These are phyloP conservation scores for Aristolochia californica DNA, from an alignment of 164 flowering plant species.

Conservation along the genomic window DNA sequence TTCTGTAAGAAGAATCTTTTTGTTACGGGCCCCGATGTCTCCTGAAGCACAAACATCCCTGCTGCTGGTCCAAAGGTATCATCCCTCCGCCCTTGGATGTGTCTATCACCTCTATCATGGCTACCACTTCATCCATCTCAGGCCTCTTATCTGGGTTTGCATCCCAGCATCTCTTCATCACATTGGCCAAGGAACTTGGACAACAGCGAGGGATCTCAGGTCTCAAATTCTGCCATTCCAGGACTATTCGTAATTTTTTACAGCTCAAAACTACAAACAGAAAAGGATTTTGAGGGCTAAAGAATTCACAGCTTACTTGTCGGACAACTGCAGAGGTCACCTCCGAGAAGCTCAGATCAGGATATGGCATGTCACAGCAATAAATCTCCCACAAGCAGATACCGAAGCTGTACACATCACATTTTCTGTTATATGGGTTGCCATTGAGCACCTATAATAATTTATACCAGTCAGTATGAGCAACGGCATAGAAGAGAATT, in stretches of 20 bases:
- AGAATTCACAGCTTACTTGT: constrained; percentile 40
- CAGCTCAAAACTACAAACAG: not conserved
- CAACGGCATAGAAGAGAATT: not conserved
- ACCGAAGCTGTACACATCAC: constrained; percentile 96
- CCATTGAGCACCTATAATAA: constrained; percentile 81
- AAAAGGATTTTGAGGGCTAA: not conserved
- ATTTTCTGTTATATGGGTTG: constrained; percentile 83
- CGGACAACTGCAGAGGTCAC: constrained; percentile 90
- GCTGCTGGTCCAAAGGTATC: constrained; percentile 68
- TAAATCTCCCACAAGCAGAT: constrained; percentile 97
- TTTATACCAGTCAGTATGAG: not conserved
- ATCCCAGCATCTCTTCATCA: constrained; percentile 96
- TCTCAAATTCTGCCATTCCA: constrained; percentile 63
- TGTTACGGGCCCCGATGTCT: constrained; percentile 63
- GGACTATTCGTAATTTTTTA: not conserved
- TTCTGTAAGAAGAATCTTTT: not conserved
- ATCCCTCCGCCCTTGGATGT: constrained; percentile 89
- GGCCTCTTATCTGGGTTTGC: constrained; percentile 88
- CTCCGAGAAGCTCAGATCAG: constrained; percentile 90
- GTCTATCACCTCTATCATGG: constrained; percentile 79
- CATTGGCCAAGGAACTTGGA: constrained; percentile 71
- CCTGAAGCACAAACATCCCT: constrained; percentile 77
- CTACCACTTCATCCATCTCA: constrained; percentile 93
- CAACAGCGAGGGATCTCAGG: constrained; percentile 95
- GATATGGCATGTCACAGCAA: constrained; percentile 99